phyloP scores from a whole-genome alignment of 768 basidiomycete genomes.

The Boletus bicolor region DNA sequence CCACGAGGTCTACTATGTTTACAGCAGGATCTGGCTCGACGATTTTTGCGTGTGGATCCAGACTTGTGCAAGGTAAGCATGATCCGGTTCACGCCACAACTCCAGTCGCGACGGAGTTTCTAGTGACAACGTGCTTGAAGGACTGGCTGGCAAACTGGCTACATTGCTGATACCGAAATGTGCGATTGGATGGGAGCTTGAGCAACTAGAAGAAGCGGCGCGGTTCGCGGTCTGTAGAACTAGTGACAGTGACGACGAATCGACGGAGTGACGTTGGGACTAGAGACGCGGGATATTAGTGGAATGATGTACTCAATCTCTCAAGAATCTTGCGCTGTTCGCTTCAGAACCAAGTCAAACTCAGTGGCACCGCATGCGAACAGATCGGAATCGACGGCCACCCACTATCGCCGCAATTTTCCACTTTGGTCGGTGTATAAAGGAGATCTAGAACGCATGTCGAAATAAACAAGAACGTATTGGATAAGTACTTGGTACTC shows the following conservation, averaged over 20 bases:
- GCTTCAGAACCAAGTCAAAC: not conserved
- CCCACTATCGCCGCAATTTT: not conserved
- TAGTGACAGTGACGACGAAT: slow-evolving; percentile 74
- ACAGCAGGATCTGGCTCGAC: slow-evolving; percentile 82
- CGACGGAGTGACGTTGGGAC: slow-evolving; percentile 26
- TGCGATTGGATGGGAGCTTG: slow-evolving; percentile 67
- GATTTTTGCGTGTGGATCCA: slow-evolving; percentile 85
- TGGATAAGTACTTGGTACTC: not conserved
- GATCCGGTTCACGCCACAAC: not conserved
- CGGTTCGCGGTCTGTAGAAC: slow-evolving; percentile 35
- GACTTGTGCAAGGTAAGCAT: slow-evolving; percentile 60
- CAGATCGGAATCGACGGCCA: slow-evolving; percentile 3
- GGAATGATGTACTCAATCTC: not conserved
- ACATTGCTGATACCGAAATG: slow-evolving; percentile 46
- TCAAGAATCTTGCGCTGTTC: not conserved
- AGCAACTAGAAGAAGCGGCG: slow-evolving; percentile 59
- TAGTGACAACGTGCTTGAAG: slow-evolving; percentile 57
- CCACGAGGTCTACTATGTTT: slow-evolving; percentile 86
- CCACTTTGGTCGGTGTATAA: not conserved
- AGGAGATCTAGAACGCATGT: not conserved
- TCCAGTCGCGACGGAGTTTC: slow-evolving; percentile 4
- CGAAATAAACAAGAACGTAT: not conserved
- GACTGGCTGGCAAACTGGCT: slow-evolving; percentile 43
- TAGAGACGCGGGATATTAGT: slow-evolving; percentile 11
- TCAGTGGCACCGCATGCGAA: not conserved